Evolutionary conservation across 257 asterid genomes (phyloP), one percentile per base, ranked within the genome.

Genomic region (Haberlea rhodopensis): DNA sequence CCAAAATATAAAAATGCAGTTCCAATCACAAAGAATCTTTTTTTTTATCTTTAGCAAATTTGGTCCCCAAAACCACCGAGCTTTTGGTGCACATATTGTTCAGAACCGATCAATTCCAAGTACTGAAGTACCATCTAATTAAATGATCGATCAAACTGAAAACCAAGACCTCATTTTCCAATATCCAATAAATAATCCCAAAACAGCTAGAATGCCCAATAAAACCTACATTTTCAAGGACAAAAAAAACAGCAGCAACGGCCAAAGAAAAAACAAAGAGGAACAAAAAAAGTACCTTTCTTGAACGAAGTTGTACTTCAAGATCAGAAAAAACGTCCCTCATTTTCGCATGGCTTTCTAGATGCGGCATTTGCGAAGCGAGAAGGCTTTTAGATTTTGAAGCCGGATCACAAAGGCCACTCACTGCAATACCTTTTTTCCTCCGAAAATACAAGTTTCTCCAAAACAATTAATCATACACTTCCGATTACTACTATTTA

Each of bases 301-400:
- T 59, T 1, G 75, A 65, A 53, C 78, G 84, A 24, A 81, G 74
- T 72, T 49, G 65, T 0, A 26, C 34, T 45, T 79, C 83, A 21
- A 86, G 76, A 62, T 81, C 78, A 10, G 49, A 0, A 11, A 84
- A 57, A 16, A 79, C 71, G 6, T 59, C 79, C 3, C 71, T 82
- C 86, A 83, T 83, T 70, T 52, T 62, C 40, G 5, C 0, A 11
- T 40, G 48, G 48, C 48, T 40, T 5, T 1, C 0, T 1, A 40
- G 48, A 40, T 3, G 48, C 11, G 13, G 13, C 48, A 40, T 40
- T 40, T 5, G 18, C 48, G 48, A 40, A 40, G 46, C 46, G 8
- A 37, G 46, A 1, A 37, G 46, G 46, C n/a, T 11, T 10, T 3
- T 37, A 40, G 48, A 40, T 11, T 13, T 40, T 40, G 48, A 40